phyloP scores from a whole-genome alignment of 2,329 filamentous ascomycete genomes.

The Hypoxylon rubiginosum region DNA sequence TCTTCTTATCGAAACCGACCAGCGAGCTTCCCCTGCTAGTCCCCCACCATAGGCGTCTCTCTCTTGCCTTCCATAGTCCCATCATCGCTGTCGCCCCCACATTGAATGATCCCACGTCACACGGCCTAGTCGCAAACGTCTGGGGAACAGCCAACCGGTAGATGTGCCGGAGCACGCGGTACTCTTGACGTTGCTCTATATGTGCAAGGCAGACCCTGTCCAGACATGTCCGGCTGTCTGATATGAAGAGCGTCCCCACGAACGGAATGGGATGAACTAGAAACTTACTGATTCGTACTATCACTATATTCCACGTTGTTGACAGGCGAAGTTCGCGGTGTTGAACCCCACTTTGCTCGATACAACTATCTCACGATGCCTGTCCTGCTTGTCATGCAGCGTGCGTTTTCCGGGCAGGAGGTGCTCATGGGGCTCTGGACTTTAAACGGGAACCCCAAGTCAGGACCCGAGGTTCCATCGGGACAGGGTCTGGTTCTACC shows the following conservation, averaged over 20 bases:
- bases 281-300: background rate
- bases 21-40: constrained; percentile 7
- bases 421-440: constrained; percentile 30
- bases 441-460: constrained; percentile 31
- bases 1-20: constrained; percentile 25
- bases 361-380: constrained; percentile 19
- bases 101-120: constrained; percentile 40
- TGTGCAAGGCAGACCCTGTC: constrained; percentile 32
- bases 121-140: constrained; percentile 33
- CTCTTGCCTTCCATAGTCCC: constrained; percentile 27
- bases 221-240: constrained; percentile 18
- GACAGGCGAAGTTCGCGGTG: constrained; percentile 22
- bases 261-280: background rate
- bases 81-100: constrained; percentile 33
- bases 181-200: constrained; percentile 35
- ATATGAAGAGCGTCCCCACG: constrained; percentile 30
- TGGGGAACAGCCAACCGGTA: constrained; percentile 35
- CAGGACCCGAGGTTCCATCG: constrained; percentile 27
- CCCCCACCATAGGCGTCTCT: constrained; percentile 28
- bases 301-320: constrained; percentile 24
- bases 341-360: constrained; percentile 13
- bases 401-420: constrained; percentile 28
- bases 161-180: constrained; percentile 32
- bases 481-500: constrained; percentile 23
- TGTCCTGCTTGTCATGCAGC: constrained; percentile 35